Percentiles rank a stretch among this genome's conserved stretches.
Evolutionary conservation across 495 filamentous ascomycete genomes (phyloP).

Genomic region (Bacidia gigantensis): DNA sequence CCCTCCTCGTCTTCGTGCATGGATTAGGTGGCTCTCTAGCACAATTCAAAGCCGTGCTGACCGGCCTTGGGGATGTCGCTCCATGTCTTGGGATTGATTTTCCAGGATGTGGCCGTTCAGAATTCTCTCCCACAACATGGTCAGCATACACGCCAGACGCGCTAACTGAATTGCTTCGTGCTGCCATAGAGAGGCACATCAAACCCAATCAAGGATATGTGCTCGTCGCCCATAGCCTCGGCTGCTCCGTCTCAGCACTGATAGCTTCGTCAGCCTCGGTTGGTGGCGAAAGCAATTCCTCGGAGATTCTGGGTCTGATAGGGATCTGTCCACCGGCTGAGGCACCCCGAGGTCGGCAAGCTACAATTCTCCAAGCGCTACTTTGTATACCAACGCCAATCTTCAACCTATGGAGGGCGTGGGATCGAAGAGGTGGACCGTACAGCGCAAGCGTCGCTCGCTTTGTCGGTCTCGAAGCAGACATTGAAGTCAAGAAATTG

Average conservation of each 20-base stretch:
- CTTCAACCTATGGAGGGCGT: constrained; percentile 66
- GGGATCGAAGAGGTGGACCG: constrained; percentile 66
- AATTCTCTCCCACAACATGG: constrained; percentile 57
- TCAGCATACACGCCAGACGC: constrained; percentile 66
- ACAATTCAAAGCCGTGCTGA: constrained; percentile 73
- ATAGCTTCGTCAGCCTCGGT: constrained; percentile 49
- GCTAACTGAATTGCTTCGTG: constrained; percentile 57
- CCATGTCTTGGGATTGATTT: constrained; percentile 86
- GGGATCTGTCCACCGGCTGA: constrained; percentile 55
- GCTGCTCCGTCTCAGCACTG: constrained; percentile 61
- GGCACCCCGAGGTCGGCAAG: constrained; percentile 33
- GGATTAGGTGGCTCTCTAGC: constrained; percentile 80
- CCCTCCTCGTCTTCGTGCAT: constrained; percentile 80
- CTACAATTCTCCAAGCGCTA: constrained; percentile 35
- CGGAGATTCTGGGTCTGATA: constrained; percentile 58
- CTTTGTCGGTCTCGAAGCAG: constrained; percentile 63
- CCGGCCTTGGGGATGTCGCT: constrained; percentile 67
- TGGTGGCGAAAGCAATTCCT: constrained; percentile 21
- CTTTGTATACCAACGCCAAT: constrained; percentile 54
- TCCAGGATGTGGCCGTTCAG: constrained; percentile 73
- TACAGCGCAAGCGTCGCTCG: constrained; percentile 65
- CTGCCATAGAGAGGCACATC: constrained; percentile 54
- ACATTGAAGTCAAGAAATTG: constrained; percentile 57
- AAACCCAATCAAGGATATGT: constrained; percentile 61
- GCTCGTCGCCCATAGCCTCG: constrained; percentile 78